phyloP scores from a whole-genome alignment of 306 rosid genomes.

The Gynostemma pentaphyllum region DNA sequence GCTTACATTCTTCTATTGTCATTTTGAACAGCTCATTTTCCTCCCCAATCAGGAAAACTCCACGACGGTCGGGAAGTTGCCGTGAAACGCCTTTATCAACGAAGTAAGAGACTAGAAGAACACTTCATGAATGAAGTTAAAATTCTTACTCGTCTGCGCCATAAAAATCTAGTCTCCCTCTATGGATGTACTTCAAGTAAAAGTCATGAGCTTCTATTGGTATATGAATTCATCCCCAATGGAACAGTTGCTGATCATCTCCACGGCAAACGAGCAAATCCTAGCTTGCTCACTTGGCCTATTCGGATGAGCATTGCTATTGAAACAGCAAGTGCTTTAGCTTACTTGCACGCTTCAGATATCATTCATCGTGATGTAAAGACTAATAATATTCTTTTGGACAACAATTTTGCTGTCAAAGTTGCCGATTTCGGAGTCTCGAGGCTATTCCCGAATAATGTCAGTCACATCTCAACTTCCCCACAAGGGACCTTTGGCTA shows the following conservation, averaged over 20 bases:
- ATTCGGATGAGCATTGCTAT: conserved; percentile 50
- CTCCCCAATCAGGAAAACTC: conserved; percentile 41
- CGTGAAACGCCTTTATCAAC: conserved; percentile 50
- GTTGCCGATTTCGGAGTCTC: conserved; percentile 84
- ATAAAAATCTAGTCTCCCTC: conserved; percentile 50
- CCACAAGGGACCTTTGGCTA: conserved; percentile 81
- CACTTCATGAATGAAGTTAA: conserved; percentile 58
- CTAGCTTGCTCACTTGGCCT: conserved; percentile 39
- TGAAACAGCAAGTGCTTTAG: conserved; percentile 53
- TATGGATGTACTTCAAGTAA: conserved; percentile 63
- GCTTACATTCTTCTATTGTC: neutral
- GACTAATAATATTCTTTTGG: conserved; percentile 61
- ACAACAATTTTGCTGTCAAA: conserved; percentile 33
- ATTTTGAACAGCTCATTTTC: too few species aligned
- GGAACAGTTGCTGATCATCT: conserved; percentile 74
- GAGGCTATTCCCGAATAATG: conserved; percentile 40
- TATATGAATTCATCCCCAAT: conserved; percentile 64
- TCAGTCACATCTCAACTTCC: conserved; percentile 57
- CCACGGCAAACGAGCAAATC: conserved; percentile 34
- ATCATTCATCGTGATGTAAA: conserved; percentile 67
- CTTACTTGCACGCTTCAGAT: conserved; percentile 66
- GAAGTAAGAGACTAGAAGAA: conserved; percentile 35
- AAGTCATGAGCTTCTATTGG: conserved; percentile 53
- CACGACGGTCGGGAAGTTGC: conserved; percentile 82
- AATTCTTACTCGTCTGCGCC: conserved; percentile 52